These are phyloP conservation scores for Apiotrichum laibachii DNA, from an alignment of 1,284 basidiomycete species.

Conservation along the genomic window DNA sequence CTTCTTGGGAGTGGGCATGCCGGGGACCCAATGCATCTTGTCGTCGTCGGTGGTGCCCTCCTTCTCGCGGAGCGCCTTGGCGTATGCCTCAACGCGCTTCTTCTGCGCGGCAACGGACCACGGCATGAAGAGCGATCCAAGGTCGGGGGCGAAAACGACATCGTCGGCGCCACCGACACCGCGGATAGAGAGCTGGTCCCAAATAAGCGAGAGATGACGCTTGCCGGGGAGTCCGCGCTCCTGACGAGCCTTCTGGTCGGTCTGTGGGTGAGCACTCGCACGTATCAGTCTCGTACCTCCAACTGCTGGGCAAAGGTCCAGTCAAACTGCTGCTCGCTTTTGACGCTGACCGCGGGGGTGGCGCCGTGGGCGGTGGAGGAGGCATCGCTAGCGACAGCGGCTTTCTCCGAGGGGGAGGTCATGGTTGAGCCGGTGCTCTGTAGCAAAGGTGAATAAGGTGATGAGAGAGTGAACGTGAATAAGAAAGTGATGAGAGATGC, in stretches of 20 bases:
- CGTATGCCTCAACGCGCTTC: conserved; percentile 28
- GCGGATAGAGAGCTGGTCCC: conserved; percentile 37
- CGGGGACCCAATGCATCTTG: neutral
- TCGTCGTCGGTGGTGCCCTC: neutral
- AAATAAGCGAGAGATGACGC: conserved; percentile 31
- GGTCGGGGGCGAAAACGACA: conserved; percentile 38
- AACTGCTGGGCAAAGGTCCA: conserved; percentile 5
- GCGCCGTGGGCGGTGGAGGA: neutral
- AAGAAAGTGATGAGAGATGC: too few relatives aligned
- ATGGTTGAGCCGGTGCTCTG: too few relatives aligned
- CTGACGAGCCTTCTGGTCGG: conserved; percentile 9
- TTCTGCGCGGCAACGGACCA: conserved; percentile 36
- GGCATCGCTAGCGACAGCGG: neutral
- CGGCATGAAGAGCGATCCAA: conserved; percentile 37
- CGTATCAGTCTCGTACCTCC: neutral
- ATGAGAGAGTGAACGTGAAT: too few relatives aligned
- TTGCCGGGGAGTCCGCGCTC: conserved; percentile 11
- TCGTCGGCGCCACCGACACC: conserved; percentile 41
- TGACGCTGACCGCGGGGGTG: neutral
- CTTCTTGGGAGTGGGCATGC: conserved; percentile 16
- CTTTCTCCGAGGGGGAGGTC: too few relatives aligned
- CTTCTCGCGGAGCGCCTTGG: conserved; percentile 20
- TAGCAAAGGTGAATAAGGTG: too few relatives aligned
- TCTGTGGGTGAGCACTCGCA: neutral
- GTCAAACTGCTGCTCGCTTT: neutral